These are phyloP conservation scores for Cubamyces sp. DNA, from an alignment of 768 basidiomycete genomes.

Conservation along the genomic window DNA sequence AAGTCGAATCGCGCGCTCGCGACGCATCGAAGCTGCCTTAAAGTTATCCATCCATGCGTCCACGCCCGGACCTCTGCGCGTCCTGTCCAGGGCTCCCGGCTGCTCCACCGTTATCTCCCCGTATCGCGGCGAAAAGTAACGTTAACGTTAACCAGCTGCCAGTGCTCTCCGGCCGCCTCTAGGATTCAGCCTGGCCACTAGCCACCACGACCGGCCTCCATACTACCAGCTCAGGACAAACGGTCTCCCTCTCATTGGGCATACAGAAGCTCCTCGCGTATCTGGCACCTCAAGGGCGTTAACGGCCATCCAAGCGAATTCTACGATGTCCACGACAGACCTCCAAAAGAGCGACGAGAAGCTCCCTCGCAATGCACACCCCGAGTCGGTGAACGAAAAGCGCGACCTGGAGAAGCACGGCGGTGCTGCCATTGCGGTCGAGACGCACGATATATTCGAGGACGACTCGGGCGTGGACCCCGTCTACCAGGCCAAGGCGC, in stretches of 20 bases:
- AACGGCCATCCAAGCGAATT: background rate
- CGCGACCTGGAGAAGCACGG: constrained; percentile 8
- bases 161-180: no score
- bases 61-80: background rate
- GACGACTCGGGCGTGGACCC: constrained; percentile 41
- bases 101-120: constrained; percentile 8
- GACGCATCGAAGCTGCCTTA: background rate
- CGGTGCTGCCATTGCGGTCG: constrained; percentile 1
- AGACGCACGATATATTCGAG: constrained; percentile 19
- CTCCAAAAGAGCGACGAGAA: constrained; percentile 2
- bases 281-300: background rate
- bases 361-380: background rate
- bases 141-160: no score
- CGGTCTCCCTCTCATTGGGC: background rate
- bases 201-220: background rate
- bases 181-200: background rate
- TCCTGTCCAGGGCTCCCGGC: background rate
- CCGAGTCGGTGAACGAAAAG: background rate
- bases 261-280: background rate
- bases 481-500: constrained; percentile 51
- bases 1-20: background rate
- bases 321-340: constrained; percentile 4
- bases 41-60: background rate
- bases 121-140: background rate
- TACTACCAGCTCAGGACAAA: no score